These are phyloP conservation scores for Fusarium buharicum DNA, from an alignment of 2,329 filamentous ascomycete genomes.

Conservation along the genomic window DNA sequence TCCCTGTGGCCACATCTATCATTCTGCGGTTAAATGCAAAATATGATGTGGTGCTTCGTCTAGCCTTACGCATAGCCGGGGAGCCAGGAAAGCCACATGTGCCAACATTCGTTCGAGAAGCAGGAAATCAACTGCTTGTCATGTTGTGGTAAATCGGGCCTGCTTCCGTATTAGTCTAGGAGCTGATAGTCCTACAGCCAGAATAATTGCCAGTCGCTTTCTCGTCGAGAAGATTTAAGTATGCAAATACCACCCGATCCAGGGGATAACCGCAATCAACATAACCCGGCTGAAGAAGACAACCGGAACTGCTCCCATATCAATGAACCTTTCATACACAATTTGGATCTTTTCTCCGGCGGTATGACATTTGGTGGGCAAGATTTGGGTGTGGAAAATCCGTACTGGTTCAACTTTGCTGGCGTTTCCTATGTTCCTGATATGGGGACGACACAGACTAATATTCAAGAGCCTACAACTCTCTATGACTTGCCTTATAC, in stretches of 20 bases:
- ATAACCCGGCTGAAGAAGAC: no score
- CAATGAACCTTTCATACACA: not conserved
- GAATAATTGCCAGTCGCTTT: not conserved
- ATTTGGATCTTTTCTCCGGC: not conserved
- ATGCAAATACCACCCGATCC: rapidly evolving
- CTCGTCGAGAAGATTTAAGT: not conserved
- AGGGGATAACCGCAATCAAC: no score
- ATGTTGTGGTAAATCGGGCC: not conserved
- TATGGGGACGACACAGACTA: not conserved
- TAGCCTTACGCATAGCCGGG: not conserved
- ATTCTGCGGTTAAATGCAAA: not conserved
- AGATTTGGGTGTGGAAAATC: not conserved
- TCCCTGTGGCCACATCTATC: not conserved
- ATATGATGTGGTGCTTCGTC: not conserved
- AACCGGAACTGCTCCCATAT: not conserved
- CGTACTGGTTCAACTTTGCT: not conserved
- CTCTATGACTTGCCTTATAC: not conserved
- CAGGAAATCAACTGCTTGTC: not conserved
- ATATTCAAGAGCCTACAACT: not conserved
- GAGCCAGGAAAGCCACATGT: not conserved
- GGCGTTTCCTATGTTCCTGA: not conserved
- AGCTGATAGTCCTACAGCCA: not conserved
- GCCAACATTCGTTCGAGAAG: not conserved
- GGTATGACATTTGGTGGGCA: not conserved
- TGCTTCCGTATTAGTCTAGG: not conserved